These are phyloP conservation scores for Xerophyta viscosa DNA, from an alignment of 106 monocot species.

Conservation along the genomic window DNA sequence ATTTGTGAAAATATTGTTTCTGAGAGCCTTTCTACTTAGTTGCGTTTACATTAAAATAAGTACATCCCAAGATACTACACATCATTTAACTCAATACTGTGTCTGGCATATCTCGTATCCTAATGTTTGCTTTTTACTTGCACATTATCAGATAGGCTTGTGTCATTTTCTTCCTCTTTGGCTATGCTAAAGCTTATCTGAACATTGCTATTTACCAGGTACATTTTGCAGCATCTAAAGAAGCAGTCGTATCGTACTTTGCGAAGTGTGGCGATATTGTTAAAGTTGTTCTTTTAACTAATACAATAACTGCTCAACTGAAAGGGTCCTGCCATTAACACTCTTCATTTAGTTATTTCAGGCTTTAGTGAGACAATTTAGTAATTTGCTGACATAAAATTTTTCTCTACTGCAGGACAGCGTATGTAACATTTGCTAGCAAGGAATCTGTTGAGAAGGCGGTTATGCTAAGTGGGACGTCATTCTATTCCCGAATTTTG, in stretches of 20 bases:
- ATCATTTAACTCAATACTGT: too few species aligned
- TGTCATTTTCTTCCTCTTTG: neutral
- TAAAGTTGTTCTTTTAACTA: conserved; percentile 47
- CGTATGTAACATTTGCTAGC: conserved; percentile 50
- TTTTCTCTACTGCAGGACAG: conserved; percentile 32
- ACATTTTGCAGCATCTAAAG: conserved; percentile 79
- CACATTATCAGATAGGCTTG: too few species aligned
- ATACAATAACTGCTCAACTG: conserved; percentile 59
- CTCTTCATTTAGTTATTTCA: conserved; percentile 1
- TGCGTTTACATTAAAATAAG: too few species aligned
- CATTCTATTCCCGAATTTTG: conserved; percentile 61
- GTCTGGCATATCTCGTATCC: too few species aligned
- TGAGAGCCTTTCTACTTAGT: too few species aligned
- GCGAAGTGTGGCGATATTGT: conserved; percentile 48
- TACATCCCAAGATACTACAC: too few species aligned
- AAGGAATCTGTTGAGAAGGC: conserved; percentile 78
- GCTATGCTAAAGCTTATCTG: neutral
- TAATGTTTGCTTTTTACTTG: too few species aligned
- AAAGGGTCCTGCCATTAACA: conserved; percentile 48
- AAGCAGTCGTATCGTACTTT: conserved; percentile 66
- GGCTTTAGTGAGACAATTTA: neutral
- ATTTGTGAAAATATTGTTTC: too few species aligned
- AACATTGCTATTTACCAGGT: conserved; percentile 41
- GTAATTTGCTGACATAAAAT: neutral
- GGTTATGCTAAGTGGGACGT: conserved; percentile 54